Base-by-base conservation (phyloP, 2,329 filamentous ascomycete species). In the Lasiodiplodia citricola region DNA sequence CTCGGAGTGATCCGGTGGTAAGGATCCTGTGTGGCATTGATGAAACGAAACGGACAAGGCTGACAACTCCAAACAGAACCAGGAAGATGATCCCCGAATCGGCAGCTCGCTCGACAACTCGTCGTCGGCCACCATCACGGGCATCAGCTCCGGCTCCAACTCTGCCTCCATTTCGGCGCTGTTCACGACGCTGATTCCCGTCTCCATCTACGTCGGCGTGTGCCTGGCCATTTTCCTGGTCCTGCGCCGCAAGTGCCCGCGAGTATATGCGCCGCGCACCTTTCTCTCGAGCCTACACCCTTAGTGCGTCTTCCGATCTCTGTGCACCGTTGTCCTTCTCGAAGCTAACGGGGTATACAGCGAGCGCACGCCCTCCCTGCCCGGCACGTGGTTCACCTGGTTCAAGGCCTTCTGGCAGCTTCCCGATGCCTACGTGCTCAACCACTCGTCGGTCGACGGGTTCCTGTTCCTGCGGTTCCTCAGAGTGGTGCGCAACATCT, bases 391-490 rank as follows among this genome's bases (percentile, higher is more conserved):
- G 31, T 71, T 78, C 70, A 75, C 72, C 64, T 85, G 83, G 83
- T 70, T 84, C 52, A 76, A 78, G 28, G 79, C 84, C 0, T 87
- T 88, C 74, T 80, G 83, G 66, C 80, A 81, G 47, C 78, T 89
- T 21, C 84, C 86, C 3, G 94, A 98, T 77, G 89, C 90, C 50
- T 93, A 92, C 75, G 88, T 94, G 31, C 87, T 98, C 25, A 92
- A 96, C 75, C 93, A 97, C 82, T 92, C 95, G 77, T 96, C 94
- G 0, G 87, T 98, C 71, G 95, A 98, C 78, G 92, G 92, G 31
- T 98, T 95, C 79, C 89, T 98, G 66, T 93, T 96, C 78, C 85
- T 98, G 35, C 93, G 95, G 38, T 97, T 95, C 75, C 82, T 98
- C 71, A 92, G 93, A 75, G 91, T 96, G 65, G 83, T 91, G 35